Evolutionary conservation across 345 rosid species (phyloP).

Genomic region (Clarkia xantiana): DNA sequence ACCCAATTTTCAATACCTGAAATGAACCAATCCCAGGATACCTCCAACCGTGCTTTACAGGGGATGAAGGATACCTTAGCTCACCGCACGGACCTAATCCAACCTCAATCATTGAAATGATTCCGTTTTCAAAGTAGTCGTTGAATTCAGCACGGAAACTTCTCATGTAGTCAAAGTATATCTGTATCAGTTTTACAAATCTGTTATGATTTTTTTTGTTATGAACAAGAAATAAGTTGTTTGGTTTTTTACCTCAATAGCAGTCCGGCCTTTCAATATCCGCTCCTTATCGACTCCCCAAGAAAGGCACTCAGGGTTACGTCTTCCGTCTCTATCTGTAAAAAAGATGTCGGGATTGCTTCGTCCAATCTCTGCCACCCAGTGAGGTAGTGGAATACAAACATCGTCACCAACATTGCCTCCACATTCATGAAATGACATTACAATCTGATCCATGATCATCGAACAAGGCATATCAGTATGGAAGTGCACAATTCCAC

Average conservation of each 20-base stretch:
- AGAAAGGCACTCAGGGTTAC: constrained; percentile 90
- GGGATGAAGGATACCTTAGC: constrained; percentile 83
- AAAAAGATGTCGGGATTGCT: constrained; percentile 84
- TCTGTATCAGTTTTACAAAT: constrained; percentile 28
- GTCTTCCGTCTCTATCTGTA: constrained; percentile 95
- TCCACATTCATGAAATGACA: constrained; percentile 98
- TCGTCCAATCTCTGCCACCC: constrained; percentile 95
- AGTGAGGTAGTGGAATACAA: constrained; percentile 65
- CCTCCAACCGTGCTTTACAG: constrained; percentile 97
- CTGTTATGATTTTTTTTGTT: no score
- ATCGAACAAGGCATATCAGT: not conserved
- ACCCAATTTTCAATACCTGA: constrained; percentile 43
- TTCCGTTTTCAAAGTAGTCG: constrained; percentile 52
- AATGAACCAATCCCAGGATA: constrained; percentile 98
- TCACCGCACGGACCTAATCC: constrained; percentile 99
- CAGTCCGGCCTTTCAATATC: constrained; percentile 83
- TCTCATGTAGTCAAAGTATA: constrained; percentile 96
- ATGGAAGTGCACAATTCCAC: no score
- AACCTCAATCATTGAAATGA: constrained; percentile 67
- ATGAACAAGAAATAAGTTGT: no score
- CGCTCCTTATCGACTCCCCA: constrained; percentile 98
- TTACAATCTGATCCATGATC: constrained; percentile 53
- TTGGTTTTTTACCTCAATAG: constrained; percentile 54
- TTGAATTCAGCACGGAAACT: constrained; percentile 82
- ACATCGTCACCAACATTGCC: constrained; percentile 97